Base-by-base conservation (phyloP, 169 alveolate species). In the Fabrea salina region DNA sequence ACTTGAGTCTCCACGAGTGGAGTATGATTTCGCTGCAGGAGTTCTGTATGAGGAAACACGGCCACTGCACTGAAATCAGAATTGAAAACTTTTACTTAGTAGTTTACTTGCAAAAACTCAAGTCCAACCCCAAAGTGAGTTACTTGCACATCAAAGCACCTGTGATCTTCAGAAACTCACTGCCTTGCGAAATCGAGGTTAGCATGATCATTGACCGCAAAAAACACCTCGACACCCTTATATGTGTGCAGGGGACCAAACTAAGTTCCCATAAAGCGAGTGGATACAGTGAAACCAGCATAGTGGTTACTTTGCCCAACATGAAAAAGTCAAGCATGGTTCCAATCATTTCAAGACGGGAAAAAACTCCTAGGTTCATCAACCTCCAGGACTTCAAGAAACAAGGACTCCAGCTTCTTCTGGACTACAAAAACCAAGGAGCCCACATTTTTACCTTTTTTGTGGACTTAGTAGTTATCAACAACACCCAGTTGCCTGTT, bases 201-300 rank as follows among this genome's bases (percentile, higher is more conserved):
- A 13, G 39, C 2, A 25, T 61, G 44, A 2, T 61, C 25, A 35
- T 16, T 37, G 75, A n/a, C n/a, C n/a, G n/a, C n/a, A n/a, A n/a
- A n/a, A n/a, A n/a, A n/a, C n/a, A n/a, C n/a, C n/a, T n/a, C n/a
- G n/a, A n/a, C n/a, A n/a, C n/a, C n/a, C n/a, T n/a, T n/a, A n/a
- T n/a, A n/a, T n/a, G n/a, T n/a, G n/a, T n/a, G n/a, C n/a, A n/a
- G n/a, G n/a, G n/a, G n/a, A n/a, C n/a, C n/a, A n/a, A n/a, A n/a
- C n/a, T n/a, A n/a, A n/a, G n/a, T n/a, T n/a, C n/a, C n/a, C 74
- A 61, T 61, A 8, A 16, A 61, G 11, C 16, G 8, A 61, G 74
- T 37, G 49, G 74, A 30, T 32, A 13, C 11, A 8, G 27, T 32
- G 49, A 61, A 16, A 16, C 39, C 8, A n/a, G 54, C 16, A n/a